Conservation (phyloP, 1,139 yeast species). For the Protomyces inouyei region DNA sequence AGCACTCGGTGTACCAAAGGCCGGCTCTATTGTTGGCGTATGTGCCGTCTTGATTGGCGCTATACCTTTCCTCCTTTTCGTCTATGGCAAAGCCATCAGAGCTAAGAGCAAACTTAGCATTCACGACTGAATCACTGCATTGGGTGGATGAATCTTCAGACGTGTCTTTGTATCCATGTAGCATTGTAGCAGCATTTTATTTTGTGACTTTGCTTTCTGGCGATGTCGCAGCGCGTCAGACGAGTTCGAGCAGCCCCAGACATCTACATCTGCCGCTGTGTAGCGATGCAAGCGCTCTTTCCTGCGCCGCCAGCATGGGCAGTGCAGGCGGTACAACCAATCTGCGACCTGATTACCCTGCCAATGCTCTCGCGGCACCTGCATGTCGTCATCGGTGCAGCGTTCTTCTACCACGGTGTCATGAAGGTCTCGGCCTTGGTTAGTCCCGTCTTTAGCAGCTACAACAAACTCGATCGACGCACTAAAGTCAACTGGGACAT, state of each 20-base stretch:
- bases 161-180: no score
- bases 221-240: no score
- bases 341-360: slow-evolving; percentile 28
- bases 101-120: neutral
- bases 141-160: no score
- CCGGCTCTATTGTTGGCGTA: slow-evolving; percentile 54
- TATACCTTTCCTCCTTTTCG: slow-evolving; percentile 58
- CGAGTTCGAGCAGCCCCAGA: no score
- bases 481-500: slow-evolving; percentile 71
- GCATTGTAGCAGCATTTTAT: no score
- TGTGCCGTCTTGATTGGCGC: slow-evolving; percentile 55
- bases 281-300: slow-evolving; percentile 24
- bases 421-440: slow-evolving; percentile 46
- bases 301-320: slow-evolving; percentile 30
- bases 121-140: neutral
- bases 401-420: slow-evolving; percentile 46
- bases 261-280: no score
- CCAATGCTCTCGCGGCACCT: slow-evolving; percentile 44
- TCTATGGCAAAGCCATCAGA: slow-evolving; percentile 41
- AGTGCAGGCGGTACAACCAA: slow-evolving; percentile 27
- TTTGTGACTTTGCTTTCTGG: no score
- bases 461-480: slow-evolving; percentile 47
- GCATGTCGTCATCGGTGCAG: slow-evolving; percentile 51
- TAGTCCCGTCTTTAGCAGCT: slow-evolving; percentile 47
- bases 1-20: slow-evolving; percentile 59